Evolutionary conservation across 768 basidiomycete genomes (phyloP), one percentile per base, ranked within the genome.

Genomic region (Filobasidium wieringae): DNA sequence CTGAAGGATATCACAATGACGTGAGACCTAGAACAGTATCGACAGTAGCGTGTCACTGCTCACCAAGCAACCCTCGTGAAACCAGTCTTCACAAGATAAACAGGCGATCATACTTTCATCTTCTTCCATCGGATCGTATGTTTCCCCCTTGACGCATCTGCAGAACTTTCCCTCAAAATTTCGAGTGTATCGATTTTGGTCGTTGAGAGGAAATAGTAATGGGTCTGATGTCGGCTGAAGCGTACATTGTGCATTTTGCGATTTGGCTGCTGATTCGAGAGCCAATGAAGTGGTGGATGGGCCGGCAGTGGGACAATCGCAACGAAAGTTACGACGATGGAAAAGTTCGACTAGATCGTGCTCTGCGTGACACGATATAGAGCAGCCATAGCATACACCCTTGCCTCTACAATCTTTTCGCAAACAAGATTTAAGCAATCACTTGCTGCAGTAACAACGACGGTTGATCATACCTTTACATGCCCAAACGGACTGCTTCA

Each of bases 41-140:
- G n/a, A n/a, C n/a, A n/a, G n/a, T n/a, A n/a, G n/a, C n/a, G n/a
- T n/a, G n/a, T n/a, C n/a, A n/a, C n/a, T n/a, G 29, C 43, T 30
- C 51, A 53, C 57, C 40, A 61, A 22, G 49, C 60, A 61, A 7
- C 50, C 56, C 36, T 73, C 72, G 49, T 73, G 72, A 51, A 68
- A 71, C 72, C 72, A 73, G 37, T 73, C 70, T 65, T 73, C 72
- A 47, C 72, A 73, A 9, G 55, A 68, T 1, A 73, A 64, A 63
- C 72, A 73, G 50, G 57, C 55, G 1, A 73, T 41, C 72, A 73
- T 73, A 8, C 64, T 65, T 59, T 73, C 72, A 9, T 51, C 63
- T 45, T 73, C 72, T 12, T 63, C 67, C 55, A 69, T 57, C 31
- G 72, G 65, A 55, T 73, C 67, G 64, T 73, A 73, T 19, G 43